Evolutionary conservation across 305 asterid species (phyloP), one percentile per base, ranked within the genome.

Genomic region (Solanum chacoense): DNA sequence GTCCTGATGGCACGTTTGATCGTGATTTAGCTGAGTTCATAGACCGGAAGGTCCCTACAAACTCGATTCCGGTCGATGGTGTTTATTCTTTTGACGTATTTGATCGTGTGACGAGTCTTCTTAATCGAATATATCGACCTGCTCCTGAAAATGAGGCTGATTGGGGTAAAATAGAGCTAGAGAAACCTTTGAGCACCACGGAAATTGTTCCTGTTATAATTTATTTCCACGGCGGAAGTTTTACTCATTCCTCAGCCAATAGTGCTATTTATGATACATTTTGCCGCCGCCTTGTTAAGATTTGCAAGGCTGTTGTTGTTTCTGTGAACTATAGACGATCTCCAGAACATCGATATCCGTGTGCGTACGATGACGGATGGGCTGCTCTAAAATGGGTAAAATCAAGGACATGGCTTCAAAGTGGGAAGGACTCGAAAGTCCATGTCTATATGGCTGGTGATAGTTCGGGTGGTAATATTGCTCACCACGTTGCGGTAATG

Each of bases 191-290:
- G 74, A 79, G 75, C 71, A 77, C 79, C n/a, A 73, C 81, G 0
- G 91, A 91, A 16, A 84, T 91, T 29, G 88, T 91, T 16, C 93
- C 93, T 59, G 92, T 91, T 20, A 90, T 91, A n/a, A 74, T 91
- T 16, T 91, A 88, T 88, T 91, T 90, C 91, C 93, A 91, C 18
- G 93, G 93, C 12, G 93, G 93, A 77, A 91, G 93, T 88, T 91
- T 91, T 80, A 88, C 91, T 65, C 93, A 91, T 90, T 91, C 93
- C 83, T 90, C 93, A 9, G 92, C 88, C 67, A 88, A 87, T 55
- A 91, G 93, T 87, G 90, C 93, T 74, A 91, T 91, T 26, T 91
- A 91, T 20, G 93, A 91, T 12, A 89, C 91, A 0, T 90, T 91
- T 26, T 91, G 93, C 31, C 91, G 93, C 1, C 83, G 93, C 38